phyloP scores from a whole-genome alignment of 306 rosid species.

The Prunus persica region Prunus_persica_NCBIv2 NC_034011.1:24902001-24902500 shows the following conservation, averaged over 20 bases:
- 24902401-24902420: conserved; percentile 86
- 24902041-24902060: conserved; percentile 89
- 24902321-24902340: conserved; percentile 96
- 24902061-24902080: conserved; percentile 96
- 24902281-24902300: background rate
- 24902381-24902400: conserved; percentile 93
- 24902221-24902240: background rate
- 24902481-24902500: background rate
- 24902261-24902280: background rate
- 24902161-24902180: conserved; percentile 63
- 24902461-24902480: conserved; percentile 22
- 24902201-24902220: conserved; percentile 2
- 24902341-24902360: conserved; percentile 93
- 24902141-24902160: conserved; percentile 82
- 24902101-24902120: conserved; percentile 80
- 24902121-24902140: conserved; percentile 98
- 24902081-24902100: conserved; percentile 98
- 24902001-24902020: conserved; percentile 16
- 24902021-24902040: conserved; percentile 80
- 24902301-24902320: conserved; percentile 7
- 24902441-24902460: conserved; percentile 82
- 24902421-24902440: conserved; percentile 95
- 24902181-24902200: background rate
- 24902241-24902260: conserved; percentile 11
- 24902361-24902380: conserved; percentile 99